These are phyloP conservation scores for Moricandia moricandioides DNA, from an alignment of 345 rosid genomes.

Conservation along the genomic window DNA sequence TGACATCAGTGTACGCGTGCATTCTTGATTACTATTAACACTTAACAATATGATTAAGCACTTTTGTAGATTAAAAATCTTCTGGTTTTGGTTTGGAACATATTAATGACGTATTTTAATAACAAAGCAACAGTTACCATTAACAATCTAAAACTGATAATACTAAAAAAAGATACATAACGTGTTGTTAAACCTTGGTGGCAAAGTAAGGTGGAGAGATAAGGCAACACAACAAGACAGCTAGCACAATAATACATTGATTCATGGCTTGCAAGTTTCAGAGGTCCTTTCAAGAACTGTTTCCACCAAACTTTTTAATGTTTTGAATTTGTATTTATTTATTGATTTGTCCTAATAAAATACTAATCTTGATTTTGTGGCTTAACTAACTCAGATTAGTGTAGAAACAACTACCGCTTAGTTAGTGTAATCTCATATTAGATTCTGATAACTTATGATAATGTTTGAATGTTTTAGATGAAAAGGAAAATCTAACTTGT, in stretches of 20 bases:
- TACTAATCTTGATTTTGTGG: conserved; percentile 25
- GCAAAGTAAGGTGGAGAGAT: conserved; percentile 33
- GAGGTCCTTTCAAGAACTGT: conserved; percentile 35
- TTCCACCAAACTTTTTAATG: conserved; percentile 29
- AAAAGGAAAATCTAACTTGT: conserved; percentile 9
- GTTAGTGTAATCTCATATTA: neutral
- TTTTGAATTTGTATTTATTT: conserved; percentile 11
- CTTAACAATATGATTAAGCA: neutral
- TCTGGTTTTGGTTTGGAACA: conserved; percentile 6
- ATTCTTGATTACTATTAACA: neutral
- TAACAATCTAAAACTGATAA: neutral
- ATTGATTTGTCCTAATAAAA: neutral
- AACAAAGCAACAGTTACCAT: conserved; percentile 21
- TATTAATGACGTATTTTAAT: conserved; percentile 11
- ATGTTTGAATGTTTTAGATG: neutral
- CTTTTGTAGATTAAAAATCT: neutral
- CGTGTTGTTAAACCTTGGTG: conserved; percentile 20
- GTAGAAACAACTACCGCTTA: conserved; percentile 3
- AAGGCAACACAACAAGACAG: conserved; percentile 27
- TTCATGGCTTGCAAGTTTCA: conserved; percentile 31
- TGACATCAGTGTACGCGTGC: too few species aligned
- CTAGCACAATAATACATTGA: conserved; percentile 10
- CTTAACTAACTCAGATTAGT: conserved; percentile 25
- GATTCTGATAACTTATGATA: neutral
- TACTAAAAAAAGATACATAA: neutral